Percentiles rank a stretch among this genome's conserved stretches.
Evolutionary conservation across 805 yeast genomes (phyloP).

Genomic region (Nakazawaea holstii): DNA sequence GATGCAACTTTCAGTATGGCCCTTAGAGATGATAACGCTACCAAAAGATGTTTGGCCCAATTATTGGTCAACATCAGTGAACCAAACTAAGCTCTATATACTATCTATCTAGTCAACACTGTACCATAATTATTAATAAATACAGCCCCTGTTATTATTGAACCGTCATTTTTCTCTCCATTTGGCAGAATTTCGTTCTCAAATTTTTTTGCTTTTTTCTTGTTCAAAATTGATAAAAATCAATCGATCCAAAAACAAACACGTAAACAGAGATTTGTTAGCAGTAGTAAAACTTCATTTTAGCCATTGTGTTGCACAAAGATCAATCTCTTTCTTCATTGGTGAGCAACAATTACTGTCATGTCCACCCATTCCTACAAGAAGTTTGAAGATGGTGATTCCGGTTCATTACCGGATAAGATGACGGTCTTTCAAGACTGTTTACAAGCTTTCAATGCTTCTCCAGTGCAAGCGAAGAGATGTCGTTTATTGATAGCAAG

Average conservation of each 20-base stretch:
- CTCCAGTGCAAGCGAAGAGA: conserved; percentile 82
- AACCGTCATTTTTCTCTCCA: no score
- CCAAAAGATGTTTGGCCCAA: conserved; percentile 83
- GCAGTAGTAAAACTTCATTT: background rate
- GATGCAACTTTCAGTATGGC: conserved; percentile 80
- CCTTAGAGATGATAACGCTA: conserved; percentile 80
- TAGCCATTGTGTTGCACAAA: background rate
- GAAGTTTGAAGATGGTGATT: conserved; percentile 72
- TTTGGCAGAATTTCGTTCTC: no score
- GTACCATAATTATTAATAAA: no score
- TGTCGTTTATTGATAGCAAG: conserved; percentile 81
- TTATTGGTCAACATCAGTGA: conserved; percentile 57
- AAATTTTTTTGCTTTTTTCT: no score
- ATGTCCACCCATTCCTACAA: conserved; percentile 86
- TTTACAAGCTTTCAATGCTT: conserved; percentile 84
- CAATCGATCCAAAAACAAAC: background rate
- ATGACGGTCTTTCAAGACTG: conserved; percentile 98
- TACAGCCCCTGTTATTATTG: no score
- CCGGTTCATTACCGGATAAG: conserved; percentile 76
- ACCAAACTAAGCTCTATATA: conserved; percentile 5
- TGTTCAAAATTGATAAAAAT: no score
- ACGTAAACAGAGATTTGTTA: background rate
- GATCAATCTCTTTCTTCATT: no score
- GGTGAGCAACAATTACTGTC: background rate
- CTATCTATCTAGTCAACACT: no score